phyloP scores from a whole-genome alignment of 805 yeast species.

The Candida sphagnicola region DNA sequence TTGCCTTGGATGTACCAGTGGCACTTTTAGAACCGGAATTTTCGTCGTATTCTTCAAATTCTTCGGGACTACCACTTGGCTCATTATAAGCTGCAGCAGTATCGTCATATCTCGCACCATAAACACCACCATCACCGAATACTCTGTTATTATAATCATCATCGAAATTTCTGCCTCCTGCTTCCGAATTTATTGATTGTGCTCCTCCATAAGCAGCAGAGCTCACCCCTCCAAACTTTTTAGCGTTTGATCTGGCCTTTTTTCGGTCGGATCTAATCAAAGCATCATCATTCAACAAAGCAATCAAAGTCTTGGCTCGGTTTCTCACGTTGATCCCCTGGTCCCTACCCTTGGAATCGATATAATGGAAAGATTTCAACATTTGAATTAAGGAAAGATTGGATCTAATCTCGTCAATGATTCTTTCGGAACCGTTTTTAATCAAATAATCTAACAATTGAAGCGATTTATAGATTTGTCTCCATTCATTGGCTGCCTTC shows the following conservation, averaged over 20 bases:
- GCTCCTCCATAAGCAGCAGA: slow-evolving; percentile 50
- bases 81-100: slow-evolving; percentile 41
- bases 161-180: slow-evolving; percentile 38
- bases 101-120: slow-evolving; percentile 63
- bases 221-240: slow-evolving; percentile 79
- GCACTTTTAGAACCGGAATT: slow-evolving; percentile 14
- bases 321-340: slow-evolving; percentile 95
- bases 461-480: slow-evolving; percentile 93
- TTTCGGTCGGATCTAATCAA: slow-evolving; percentile 79
- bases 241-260: slow-evolving; percentile 81
- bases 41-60: slow-evolving; percentile 61
- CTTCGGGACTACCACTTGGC: slow-evolving; percentile 31
- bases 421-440: slow-evolving; percentile 90
- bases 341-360: slow-evolving; percentile 90
- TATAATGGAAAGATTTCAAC: slow-evolving; percentile 91
- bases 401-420: slow-evolving; percentile 90
- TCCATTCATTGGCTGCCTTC: slow-evolving; percentile 94
- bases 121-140: slow-evolving; percentile 70
- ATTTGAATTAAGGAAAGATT: slow-evolving; percentile 76
- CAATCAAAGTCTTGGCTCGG: slow-evolving; percentile 73
- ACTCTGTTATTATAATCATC: slow-evolving; percentile 52
- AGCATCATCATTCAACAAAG: slow-evolving; percentile 71
- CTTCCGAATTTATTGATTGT: slow-evolving; percentile 28
- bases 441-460: slow-evolving; percentile 88
- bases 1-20: slow-evolving; percentile 27